Base-by-base conservation (phyloP, 106 monocot species). In the Narthecium ossifragum region DNA sequence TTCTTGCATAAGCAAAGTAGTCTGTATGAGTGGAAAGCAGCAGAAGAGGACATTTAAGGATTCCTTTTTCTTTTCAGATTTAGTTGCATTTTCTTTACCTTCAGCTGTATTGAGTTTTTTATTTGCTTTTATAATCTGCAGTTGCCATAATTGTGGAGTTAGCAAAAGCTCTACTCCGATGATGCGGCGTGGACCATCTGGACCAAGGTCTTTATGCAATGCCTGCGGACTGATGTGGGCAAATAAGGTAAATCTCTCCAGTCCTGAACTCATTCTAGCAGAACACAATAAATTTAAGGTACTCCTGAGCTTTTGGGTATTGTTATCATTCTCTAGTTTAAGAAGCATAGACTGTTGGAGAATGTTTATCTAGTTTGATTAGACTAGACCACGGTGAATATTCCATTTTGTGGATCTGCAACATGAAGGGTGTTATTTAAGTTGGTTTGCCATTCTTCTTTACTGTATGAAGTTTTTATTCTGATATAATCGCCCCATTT, bases 161-260 rank as follows among this genome's bases (percentile, higher is more conserved):
- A 70, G 66, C 46, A 65, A 62, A 58, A 40, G 34, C 20, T 36
- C 50, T 12, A 80, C 80, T 34, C 80, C 80, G 10, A 74, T 80
- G 74, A 80, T 80, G 80, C 80, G 80, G 26, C 69, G 74, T 31
- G 80, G 75, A 7, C 80, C 80, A 24, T 61, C 13, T 62, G 80
- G 80, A 27, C 80, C 80, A 57, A 80, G 61, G 31, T 55, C 74
- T 33, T 41, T 75, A 22, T 80, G 80, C 57, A 80, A 80, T 59
- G 80, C 80, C 15, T 80, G 80, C 48, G 80, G 80, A 20, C 43
- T 80, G 8, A 75, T 62, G 66, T 80, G 80, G 80, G 70, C 74
- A 57, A 80, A 66, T 62, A 80, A 80, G 80, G 80, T 80, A 11
- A 50, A 18, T 55, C 17, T 4, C 9, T 20, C 58, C 1, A 18